phyloP scores from a whole-genome alignment of 768 basidiomycete genomes.

The Trametes punicea region DNA sequence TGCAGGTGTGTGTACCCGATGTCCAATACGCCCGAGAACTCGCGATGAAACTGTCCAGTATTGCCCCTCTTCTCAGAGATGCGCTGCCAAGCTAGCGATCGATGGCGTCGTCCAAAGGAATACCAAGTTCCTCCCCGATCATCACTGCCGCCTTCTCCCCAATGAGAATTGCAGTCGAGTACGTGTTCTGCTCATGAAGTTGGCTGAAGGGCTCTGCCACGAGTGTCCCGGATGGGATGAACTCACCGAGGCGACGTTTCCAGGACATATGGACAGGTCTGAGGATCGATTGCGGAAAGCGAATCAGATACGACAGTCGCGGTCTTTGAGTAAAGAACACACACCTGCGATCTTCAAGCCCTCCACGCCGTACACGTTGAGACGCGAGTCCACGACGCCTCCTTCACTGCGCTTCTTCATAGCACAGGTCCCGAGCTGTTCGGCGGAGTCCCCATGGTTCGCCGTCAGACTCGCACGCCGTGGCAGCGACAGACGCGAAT shows the following conservation, averaged over 20 bases:
- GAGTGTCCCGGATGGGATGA: not conserved
- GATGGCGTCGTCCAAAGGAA: not conserved
- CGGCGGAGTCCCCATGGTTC: too few relatives aligned
- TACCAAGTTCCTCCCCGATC: conserved; percentile 11
- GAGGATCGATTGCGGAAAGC: not conserved
- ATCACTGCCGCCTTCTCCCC: conserved; percentile 19
- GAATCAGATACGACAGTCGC: not conserved
- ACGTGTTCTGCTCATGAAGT: conserved; percentile 9
- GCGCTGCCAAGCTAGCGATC: too few relatives aligned
- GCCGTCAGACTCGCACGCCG: too few relatives aligned
- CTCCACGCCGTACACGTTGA: conserved; percentile 59
- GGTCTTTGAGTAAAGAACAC: not conserved
- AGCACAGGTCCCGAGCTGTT: conserved; percentile 61
- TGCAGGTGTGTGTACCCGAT: too few relatives aligned
- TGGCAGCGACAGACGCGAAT: not conserved
- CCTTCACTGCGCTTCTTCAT: conserved; percentile 60
- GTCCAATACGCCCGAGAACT: too few relatives aligned
- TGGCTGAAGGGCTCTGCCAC: not conserved
- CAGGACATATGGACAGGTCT: conserved; percentile 10
- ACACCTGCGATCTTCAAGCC: conserved; percentile 42
- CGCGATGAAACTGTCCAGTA: too few relatives aligned
- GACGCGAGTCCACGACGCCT: conserved; percentile 57
- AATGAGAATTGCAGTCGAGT: conserved; percentile 14
- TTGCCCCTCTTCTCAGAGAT: too few relatives aligned
- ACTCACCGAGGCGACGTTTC: conserved; percentile 4